Percentiles rank a stretch among this genome's conserved stretches.
Evolutionary conservation across 2,329 filamentous ascomycete genomes (phyloP).

Genomic region (Verticillium longisporum): DNA sequence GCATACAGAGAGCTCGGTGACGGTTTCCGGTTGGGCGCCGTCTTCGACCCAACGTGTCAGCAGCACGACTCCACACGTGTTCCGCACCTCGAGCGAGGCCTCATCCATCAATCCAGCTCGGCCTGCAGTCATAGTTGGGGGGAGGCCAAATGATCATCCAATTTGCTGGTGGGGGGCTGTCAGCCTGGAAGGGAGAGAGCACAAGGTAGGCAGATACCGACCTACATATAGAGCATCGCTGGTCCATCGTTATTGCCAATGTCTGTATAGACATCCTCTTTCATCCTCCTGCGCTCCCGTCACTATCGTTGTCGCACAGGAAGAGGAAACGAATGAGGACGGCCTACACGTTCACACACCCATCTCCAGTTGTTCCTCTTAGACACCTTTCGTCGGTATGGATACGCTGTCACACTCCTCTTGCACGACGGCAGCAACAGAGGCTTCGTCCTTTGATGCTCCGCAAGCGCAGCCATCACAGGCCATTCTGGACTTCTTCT

Average conservation of each 20-base stretch:
- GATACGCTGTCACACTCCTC: not conserved
- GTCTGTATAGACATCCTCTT: no score
- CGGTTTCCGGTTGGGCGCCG: no score
- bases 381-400: not conserved
- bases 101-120: not conserved
- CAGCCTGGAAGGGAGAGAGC: not conserved
- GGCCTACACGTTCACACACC: not conserved
- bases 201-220: not conserved
- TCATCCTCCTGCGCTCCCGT: no score
- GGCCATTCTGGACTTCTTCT: slow-evolving; percentile 52
- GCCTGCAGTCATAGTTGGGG: not conserved
- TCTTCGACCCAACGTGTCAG: no score
- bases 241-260: no score
- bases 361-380: not conserved
- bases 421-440: not conserved
- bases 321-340: no score
- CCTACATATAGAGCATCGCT: no score
- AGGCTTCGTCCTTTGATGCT: not conserved
- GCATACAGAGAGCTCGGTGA: no score
- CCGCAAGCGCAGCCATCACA: not conserved
- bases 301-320: no score
- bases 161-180: not conserved
- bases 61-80: not conserved
- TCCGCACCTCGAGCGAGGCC: not conserved
- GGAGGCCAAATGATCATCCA: not conserved